Base-by-base conservation (phyloP, 371 early-diverging fungal genomes). In the Rhizomucor pusillus region DNA sequence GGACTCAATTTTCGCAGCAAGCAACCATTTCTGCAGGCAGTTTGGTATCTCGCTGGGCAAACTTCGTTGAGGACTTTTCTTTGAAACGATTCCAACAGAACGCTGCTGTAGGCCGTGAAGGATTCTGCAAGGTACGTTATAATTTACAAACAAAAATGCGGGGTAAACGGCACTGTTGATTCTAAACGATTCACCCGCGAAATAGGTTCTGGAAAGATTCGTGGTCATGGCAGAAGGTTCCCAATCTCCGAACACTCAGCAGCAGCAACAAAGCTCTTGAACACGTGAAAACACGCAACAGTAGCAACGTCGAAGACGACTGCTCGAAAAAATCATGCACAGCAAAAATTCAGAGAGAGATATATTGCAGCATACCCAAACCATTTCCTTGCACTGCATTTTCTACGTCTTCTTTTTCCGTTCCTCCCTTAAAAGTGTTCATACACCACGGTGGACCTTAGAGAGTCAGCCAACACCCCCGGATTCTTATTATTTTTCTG, bases 81-180 rank as follows among this genome's bases (percentile, higher is more conserved):
- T 70, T 92, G 60, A 88, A 80, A 41, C 79, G 94, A 39, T 97
- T 96, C 75, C 67, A 88, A 62, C 87, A 89, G 36, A 97, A 97
- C 65, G 94, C 98, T 7, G 80, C 78, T 12, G 72, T 83, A 14
- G 92, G 92, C 3, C 75, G 81, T 51, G 79, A 81, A 56, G 92
- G 90, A 14, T 86, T 90, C 36, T 75, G 83, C 61, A 79, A 81
- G 58, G 92, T 90, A 57, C 29, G 29, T 29, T 5, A n/a, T n/a
- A 3, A 29, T 29, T 5, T 29, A 29, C 29, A 29, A 29, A 29
- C 7, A 29, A 3, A 43, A 43, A 34, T 13, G 11, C 18, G 34
- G 24, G 1, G 20, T 1, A 14, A 20, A 9, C 43, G 12, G 14
- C 35, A 1, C 5, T n/a, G 34, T 12, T 0, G 16, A 7, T 50